A percentile compares a stretch with the other conserved stretches of the same genome.
phyloP scores from a whole-genome alignment of 345 rosid species.

The Anacardium occidentale region DNA sequence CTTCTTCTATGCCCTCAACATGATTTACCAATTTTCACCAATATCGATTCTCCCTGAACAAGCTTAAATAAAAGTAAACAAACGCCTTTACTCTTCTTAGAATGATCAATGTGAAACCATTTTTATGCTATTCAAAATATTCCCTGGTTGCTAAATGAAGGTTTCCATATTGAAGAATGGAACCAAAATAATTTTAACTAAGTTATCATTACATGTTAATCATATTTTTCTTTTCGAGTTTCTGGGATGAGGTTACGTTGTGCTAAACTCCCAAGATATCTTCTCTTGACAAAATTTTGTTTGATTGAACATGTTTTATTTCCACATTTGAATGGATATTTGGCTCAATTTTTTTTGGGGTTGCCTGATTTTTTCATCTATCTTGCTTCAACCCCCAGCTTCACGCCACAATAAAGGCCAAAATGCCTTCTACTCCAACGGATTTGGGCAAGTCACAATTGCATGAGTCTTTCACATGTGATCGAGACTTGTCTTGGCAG shows the following conservation, averaged over 20 bases:
- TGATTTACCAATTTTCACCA: neutral
- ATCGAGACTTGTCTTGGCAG: conserved; percentile 19
- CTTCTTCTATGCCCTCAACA: conserved; percentile 3
- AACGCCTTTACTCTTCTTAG: neutral
- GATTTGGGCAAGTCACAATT: conserved; percentile 26
- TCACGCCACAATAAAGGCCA: conserved; percentile 32
- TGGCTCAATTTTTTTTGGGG: conserved; percentile 4
- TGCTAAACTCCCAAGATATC: neutral
- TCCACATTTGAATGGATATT: neutral
- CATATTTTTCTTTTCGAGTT: neutral
- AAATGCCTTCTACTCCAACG: conserved; percentile 19
- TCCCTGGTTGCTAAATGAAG: neutral
- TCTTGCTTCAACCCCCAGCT: conserved; percentile 14
- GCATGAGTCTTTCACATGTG: conserved; percentile 34
- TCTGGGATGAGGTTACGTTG: neutral
- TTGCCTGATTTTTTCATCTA: neutral
- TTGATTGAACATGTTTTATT: neutral
- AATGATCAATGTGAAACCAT: neutral
- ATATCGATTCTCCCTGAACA: neutral
- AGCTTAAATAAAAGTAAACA: neutral
- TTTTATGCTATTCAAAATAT: neutral
- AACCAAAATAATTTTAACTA: neutral
- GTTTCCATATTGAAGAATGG: neutral
- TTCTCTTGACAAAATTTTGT: conserved; percentile 2
- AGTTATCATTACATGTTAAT: too few relatives aligned